Conservation (phyloP, 1,284 basidiomycete genomes). For the Fomitopsis pinicola region DNA sequence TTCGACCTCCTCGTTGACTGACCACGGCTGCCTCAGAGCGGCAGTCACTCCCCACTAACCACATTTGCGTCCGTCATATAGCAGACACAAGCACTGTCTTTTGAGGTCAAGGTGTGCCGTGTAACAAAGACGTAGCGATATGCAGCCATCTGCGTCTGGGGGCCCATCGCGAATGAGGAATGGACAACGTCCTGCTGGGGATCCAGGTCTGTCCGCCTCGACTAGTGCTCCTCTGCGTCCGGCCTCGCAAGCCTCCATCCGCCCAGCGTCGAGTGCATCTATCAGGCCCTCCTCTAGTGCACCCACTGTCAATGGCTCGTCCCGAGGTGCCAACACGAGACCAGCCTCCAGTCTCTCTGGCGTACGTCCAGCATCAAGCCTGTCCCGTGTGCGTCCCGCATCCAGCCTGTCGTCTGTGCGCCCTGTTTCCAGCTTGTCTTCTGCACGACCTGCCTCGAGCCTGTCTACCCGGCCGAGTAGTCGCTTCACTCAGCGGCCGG, state of each 20-base stretch:
- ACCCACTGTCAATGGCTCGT: conserved; percentile 18
- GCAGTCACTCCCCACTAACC: no score
- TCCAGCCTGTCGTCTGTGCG: conserved; percentile 27
- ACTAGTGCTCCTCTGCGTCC: conserved; percentile 12
- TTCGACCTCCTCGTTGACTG: neutral
- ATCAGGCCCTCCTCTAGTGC: conserved; percentile 14
- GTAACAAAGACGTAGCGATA: no score
- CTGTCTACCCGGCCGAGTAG: conserved; percentile 32
- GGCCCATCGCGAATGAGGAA: neutral
- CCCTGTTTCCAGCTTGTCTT: conserved; percentile 29
- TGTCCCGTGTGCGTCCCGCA: conserved; percentile 12
- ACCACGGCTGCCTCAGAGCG: no score
- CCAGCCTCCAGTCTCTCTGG: conserved; percentile 32
- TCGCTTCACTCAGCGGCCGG: conserved; percentile 37
- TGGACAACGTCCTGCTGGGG: neutral
- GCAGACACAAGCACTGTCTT: no score
- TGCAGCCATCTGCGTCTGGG: neutral
- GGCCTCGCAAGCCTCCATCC: conserved; percentile 13
- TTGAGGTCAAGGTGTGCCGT: no score
- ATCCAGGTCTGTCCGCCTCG: conserved; percentile 9
- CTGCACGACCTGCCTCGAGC: conserved; percentile 16
- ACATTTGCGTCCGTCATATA: no score
- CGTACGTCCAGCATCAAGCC: conserved; percentile 8
- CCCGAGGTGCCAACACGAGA: conserved; percentile 23
- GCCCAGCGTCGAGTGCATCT: conserved; percentile 14